These are phyloP conservation scores for Tolypocladium guangdongense DNA, from an alignment of 2,329 filamentous ascomycete genomes.

Conservation along the genomic window DNA sequence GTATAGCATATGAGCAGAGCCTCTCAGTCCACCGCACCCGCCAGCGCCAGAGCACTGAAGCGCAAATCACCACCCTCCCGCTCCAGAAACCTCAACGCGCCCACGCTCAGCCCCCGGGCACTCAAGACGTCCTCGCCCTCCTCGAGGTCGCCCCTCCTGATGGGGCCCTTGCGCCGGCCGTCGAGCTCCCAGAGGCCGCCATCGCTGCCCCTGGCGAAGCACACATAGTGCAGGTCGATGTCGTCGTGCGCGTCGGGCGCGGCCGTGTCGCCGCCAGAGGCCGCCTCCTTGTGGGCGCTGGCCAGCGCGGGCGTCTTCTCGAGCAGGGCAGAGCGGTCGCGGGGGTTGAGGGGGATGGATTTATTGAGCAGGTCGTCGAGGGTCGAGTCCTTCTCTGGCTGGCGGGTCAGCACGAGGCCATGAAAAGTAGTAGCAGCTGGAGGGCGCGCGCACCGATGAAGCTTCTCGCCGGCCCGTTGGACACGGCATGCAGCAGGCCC, in stretches of 20 bases:
- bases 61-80: conserved; percentile 44
- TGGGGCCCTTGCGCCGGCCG: conserved; percentile 45
- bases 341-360: conserved; percentile 59
- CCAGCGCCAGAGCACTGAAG: conserved; percentile 48
- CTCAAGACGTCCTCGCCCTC: conserved; percentile 62
- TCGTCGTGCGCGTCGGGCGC: conserved; percentile 70
- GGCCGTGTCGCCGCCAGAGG: conserved; percentile 63
- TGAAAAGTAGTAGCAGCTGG: not conserved
- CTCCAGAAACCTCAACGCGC: conserved; percentile 47
- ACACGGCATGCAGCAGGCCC: conserved; percentile 71
- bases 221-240: conserved; percentile 92
- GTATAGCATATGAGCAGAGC: not conserved
- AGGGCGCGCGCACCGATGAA: conserved; percentile 38
- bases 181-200: conserved; percentile 53
- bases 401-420: not conserved
- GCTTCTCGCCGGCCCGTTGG: conserved; percentile 60
- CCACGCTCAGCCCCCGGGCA: conserved; percentile 61
- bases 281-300: conserved; percentile 66
- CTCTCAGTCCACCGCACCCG: conserved; percentile 35
- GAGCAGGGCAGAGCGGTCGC: conserved; percentile 58
- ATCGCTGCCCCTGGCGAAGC: conserved; percentile 69
- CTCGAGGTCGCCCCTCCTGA: conserved; percentile 42
- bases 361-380: conserved; percentile 55
- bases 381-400: conserved; percentile 36
- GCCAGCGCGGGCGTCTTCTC: conserved; percentile 70